Evolutionary conservation across 2,329 filamentous ascomycete species (phyloP).

Genomic region (Verticillium zaregamsianum): DNA sequence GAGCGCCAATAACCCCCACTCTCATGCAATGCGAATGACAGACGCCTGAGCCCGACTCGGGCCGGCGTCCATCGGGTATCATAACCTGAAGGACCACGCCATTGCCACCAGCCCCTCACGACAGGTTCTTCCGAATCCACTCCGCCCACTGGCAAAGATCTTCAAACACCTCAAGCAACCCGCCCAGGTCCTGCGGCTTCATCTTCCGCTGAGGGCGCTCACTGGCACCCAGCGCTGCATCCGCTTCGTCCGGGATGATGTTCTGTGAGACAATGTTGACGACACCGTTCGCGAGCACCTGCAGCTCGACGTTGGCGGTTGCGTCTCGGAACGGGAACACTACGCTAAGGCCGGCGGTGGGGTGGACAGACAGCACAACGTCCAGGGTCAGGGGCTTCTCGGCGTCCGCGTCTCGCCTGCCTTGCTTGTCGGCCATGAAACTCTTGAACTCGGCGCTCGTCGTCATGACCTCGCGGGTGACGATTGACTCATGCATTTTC

Average conservation of each 20-base stretch:
- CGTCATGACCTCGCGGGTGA: slow-evolving; percentile 17
- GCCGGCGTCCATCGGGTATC: background rate
- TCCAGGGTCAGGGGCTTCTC: slow-evolving; percentile 28
- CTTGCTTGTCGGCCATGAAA: slow-evolving; percentile 21
- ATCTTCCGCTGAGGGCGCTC: slow-evolving; percentile 13
- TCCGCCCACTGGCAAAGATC: slow-evolving; percentile 50
- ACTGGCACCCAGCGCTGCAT: slow-evolving; percentile 4
- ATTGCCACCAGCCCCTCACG: background rate
- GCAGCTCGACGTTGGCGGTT: slow-evolving; percentile 51
- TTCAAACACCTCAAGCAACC: slow-evolving; percentile 43
- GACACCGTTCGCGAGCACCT: slow-evolving; percentile 55
- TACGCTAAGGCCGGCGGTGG: slow-evolving; percentile 44
- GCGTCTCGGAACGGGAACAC: slow-evolving; percentile 47
- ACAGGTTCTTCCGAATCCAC: slow-evolving; percentile 38
- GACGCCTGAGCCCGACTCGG: background rate
- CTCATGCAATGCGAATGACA: background rate
- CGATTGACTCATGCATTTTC: slow-evolving; percentile 23
- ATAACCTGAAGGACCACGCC: background rate
- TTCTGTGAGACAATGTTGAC: slow-evolving; percentile 58
- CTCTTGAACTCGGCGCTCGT: slow-evolving; percentile 25
- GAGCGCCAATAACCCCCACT: background rate
- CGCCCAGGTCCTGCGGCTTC: slow-evolving; percentile 36
- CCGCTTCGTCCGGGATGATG: slow-evolving; percentile 27
- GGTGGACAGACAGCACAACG: slow-evolving; percentile 48
- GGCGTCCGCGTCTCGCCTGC: background rate